A percentile compares a stretch with the other conserved stretches of the same genome.
These are phyloP conservation scores for Exophiala calicioides DNA, from an alignment of 2,329 filamentous ascomycete genomes.

Conservation along the genomic window DNA sequence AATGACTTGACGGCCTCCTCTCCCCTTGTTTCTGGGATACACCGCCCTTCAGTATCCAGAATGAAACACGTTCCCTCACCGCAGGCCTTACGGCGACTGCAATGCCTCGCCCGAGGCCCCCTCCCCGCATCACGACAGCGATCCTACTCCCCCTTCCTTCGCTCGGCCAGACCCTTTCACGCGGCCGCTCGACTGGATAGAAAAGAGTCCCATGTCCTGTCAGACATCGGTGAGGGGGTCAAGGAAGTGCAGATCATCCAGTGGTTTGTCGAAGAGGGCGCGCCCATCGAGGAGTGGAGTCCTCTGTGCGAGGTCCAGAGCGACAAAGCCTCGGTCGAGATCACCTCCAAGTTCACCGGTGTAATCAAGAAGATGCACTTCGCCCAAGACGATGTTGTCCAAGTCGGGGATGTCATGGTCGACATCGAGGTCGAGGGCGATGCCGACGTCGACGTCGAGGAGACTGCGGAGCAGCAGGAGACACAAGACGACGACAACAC, in stretches of 20 bases:
- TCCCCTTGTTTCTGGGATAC: too few species aligned
- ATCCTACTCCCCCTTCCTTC: conserved; percentile 21
- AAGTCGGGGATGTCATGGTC: conserved; percentile 63
- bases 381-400: conserved; percentile 92
- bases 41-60: too few species aligned
- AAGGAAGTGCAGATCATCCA: conserved; percentile 98
- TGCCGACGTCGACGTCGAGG: conserved; percentile 14
- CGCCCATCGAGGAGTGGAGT: conserved; percentile 95
- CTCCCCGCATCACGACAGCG: conserved; percentile 11
- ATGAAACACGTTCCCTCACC: conserved; percentile 26
- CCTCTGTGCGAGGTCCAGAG: conserved; percentile 97
- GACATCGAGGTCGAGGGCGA: conserved; percentile 33
- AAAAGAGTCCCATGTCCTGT: conserved; percentile 28
- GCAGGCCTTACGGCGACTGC: conserved; percentile 22
- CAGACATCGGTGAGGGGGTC: conserved; percentile 65
- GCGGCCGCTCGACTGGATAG: conserved; percentile 20
- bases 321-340: conserved; percentile 87
- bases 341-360: conserved; percentile 92
- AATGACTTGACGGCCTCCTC: too few species aligned
- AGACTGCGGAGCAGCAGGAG: conserved; percentile 59
- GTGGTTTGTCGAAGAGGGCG: conserved; percentile 97
- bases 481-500: conserved; percentile 22
- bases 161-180: conserved; percentile 24
- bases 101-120: conserved; percentile 8
- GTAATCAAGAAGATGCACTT: conserved; percentile 96